phyloP scores from a whole-genome alignment of 495 filamentous ascomycete species.

The Darksidea phi region DNA sequence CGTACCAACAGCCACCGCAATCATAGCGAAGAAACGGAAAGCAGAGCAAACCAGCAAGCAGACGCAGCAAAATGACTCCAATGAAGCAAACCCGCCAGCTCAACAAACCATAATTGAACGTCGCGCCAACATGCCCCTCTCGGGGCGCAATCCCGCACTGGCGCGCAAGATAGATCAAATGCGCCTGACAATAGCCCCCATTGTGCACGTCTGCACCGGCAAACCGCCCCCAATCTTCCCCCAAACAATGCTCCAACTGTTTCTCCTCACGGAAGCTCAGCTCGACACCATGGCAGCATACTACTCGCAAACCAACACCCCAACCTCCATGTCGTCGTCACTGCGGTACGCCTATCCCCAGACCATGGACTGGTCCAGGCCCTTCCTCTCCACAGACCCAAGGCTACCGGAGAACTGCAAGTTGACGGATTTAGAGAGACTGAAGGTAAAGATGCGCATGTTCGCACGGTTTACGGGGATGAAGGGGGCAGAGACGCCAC shows the following conservation, averaged over 20 bases:
- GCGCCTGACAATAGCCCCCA: conserved; percentile 53
- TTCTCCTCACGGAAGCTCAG: conserved; percentile 68
- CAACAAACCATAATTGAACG: too few relatives aligned
- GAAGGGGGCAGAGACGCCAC: conserved; percentile 44
- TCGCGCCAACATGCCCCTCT: neutral
- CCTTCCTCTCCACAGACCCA: conserved; percentile 29
- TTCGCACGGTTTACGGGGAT: conserved; percentile 48
- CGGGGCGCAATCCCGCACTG: neutral
- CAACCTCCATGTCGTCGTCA: conserved; percentile 37
- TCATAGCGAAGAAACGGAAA: too few relatives aligned
- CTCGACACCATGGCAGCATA: conserved; percentile 70
- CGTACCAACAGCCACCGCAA: too few relatives aligned
- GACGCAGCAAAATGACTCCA: too few relatives aligned
- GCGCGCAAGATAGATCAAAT: conserved; percentile 34
- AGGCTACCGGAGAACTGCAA: neutral
- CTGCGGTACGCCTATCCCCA: conserved; percentile 64
- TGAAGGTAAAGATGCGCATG: conserved; percentile 44
- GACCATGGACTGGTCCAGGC: conserved; percentile 47
- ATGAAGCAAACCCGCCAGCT: too few relatives aligned
- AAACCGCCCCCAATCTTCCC: conserved; percentile 66
- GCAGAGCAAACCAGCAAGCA: too few relatives aligned
- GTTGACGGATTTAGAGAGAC: conserved; percentile 32
- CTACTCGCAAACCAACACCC: conserved; percentile 67
- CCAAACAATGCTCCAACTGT: conserved; percentile 62
- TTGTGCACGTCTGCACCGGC: conserved; percentile 60